Conservation (phyloP, 2,329 filamentous ascomycete genomes). For the Penicillium sp. region DNA sequence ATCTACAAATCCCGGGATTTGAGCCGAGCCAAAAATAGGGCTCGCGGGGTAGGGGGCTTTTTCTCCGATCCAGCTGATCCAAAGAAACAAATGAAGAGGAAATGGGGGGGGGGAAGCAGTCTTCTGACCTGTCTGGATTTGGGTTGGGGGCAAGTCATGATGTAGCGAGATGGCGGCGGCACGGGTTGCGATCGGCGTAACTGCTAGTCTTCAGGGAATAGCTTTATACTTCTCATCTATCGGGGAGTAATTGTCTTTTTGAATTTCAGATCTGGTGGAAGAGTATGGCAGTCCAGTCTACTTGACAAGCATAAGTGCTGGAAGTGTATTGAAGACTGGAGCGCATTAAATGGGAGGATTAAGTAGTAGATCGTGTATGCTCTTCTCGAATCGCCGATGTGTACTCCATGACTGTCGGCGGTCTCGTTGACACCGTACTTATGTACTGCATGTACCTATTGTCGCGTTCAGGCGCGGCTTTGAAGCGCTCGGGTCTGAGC, state of each 20-base stretch:
- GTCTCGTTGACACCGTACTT: too few relatives aligned
- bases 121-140: conserved; percentile 15
- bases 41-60: not conserved
- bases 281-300: not conserved
- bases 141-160: conserved; percentile 2
- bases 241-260: not conserved
- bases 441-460: too few relatives aligned
- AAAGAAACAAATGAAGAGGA: conserved; percentile 1
- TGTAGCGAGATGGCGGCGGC: not conserved
- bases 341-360: too few relatives aligned
- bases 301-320: too few relatives aligned
- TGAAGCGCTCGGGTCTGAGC: conserved; percentile 9
- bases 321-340: not conserved
- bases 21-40: conserved; percentile 13
- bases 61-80: conserved; percentile 11
- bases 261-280: too few relatives aligned
- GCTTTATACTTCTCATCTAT: not conserved
- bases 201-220: conserved; percentile 3
- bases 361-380: too few relatives aligned
- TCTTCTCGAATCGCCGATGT: too few relatives aligned
- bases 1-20: not conserved
- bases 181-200: conserved; percentile 8
- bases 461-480: conserved; percentile 14
- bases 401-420: not conserved
- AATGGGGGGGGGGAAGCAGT: conserved; percentile 15